Base-by-base conservation (phyloP, 164 flowering plant species). In the Platanus orientalis region DNA sequence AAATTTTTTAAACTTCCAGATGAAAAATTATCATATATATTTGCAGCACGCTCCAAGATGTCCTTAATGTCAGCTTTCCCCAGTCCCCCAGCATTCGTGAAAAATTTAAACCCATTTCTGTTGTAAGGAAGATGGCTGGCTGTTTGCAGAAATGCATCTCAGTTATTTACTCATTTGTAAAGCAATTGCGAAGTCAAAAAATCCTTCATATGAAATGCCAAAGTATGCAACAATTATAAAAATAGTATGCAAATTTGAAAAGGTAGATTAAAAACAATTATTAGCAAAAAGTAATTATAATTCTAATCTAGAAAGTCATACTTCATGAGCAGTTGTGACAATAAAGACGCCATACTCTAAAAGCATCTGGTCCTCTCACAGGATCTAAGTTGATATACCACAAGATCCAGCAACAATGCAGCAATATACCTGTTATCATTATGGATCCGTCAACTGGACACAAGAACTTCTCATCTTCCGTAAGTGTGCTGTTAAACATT, bases 71-170 rank as follows among this genome's bases (percentile, higher is more conserved):
- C 99, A 72, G 80, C 69, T 70, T 95, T 95, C 55, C 97, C 97
- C 55, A 95, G 84, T 49, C 99, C 97, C 67, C 96, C 97, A 76
- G 84, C 84, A 78, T 70, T 83, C 5, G 99, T 91, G 74, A 94
- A 94, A 78, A 94, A 91, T 60, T 94, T 94, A 71, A 94, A 84
- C 20, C 99, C 99, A 80, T 94, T 94, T 57, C 99, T 75, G 73
- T 94, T 91, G 79, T 79, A 94, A 39, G 99, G 99, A 68, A 94
- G 94, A 87, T 94, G 99, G 76, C 99, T 94, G 47, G 99, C 99
- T 95, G 92, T 70, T 66, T 40, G 58, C 49, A 78, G 21, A 70
- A 53, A 68, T 21, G 56, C 27, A 69, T n/a, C 58, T 23, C 39
- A 65, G 66, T 60, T 19, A 47, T 42, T 45, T 19, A 13, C 17